phyloP scores from a whole-genome alignment of 331 rosid species.

The Malus hybrid region DNA sequence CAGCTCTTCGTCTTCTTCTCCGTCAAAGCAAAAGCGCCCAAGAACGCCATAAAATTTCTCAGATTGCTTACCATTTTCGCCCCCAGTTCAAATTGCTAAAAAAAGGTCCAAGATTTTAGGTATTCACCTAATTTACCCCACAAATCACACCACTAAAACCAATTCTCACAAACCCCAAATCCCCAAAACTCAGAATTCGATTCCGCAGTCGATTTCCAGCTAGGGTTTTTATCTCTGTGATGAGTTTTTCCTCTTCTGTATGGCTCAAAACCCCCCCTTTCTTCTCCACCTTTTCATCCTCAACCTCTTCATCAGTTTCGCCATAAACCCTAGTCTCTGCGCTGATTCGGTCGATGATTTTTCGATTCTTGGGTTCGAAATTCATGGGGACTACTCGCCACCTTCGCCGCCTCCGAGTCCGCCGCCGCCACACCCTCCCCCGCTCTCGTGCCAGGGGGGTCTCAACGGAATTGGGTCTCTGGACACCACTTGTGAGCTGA shows the following conservation, averaged over 20 bases:
- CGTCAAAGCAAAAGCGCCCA: background rate
- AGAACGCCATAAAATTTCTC: background rate
- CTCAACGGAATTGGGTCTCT: slow-evolving; percentile 70
- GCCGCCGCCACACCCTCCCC: slow-evolving; percentile 74
- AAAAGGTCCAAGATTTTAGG: background rate
- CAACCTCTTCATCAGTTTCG: slow-evolving; percentile 10
- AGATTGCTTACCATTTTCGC: background rate
- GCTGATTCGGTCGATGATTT: slow-evolving; percentile 30
- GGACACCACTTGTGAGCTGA: slow-evolving; percentile 47
- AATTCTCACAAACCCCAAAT: background rate
- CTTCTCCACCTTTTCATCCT: slow-evolving; percentile 11
- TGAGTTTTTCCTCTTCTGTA: slow-evolving; percentile 37
- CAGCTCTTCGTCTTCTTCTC: background rate
- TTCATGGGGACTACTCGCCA: slow-evolving; percentile 67
- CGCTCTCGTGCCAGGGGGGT: slow-evolving; percentile 54
- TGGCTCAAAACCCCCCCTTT: slow-evolving; percentile 32
- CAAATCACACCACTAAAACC: background rate
- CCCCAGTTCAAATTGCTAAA: background rate
- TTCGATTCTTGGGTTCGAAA: slow-evolving; percentile 31
- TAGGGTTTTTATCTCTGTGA: slow-evolving; percentile 13
- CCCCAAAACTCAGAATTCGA: background rate
- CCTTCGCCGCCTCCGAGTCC: slow-evolving; percentile 84
- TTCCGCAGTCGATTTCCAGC: background rate
- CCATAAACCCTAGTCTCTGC: slow-evolving; percentile 15
- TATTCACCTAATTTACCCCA: background rate